Base-by-base conservation (phyloP, 352 stramenopile species). In the Phytophthora pluvialis region DNA sequence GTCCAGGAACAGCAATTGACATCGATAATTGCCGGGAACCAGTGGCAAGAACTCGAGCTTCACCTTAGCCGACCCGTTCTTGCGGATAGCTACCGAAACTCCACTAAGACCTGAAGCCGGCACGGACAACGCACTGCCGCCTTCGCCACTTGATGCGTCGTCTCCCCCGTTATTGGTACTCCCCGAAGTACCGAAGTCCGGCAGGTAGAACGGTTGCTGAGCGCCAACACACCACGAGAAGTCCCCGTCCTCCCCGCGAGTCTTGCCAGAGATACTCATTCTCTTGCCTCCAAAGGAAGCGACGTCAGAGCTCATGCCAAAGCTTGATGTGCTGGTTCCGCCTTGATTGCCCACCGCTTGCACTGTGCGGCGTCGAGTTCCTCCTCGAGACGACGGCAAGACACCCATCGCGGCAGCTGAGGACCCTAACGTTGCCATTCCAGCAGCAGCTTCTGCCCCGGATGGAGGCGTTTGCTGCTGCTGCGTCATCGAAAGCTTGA, bases 41-140 rank as follows among this genome's bases (percentile, higher is more conserved):
- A 98, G 83, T 0, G 94, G 86, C 3, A 98, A 58, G 21, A 98
- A 93, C 52, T 98, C 82, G 6, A 98, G 53, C 25, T 86, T 93
- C 5, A 98, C 55, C 0, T 76, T 91, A 1, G 75, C 65, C 2
- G 79, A 85, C 6, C 61, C 65, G 33, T 88, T 81, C 31, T 78
- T 89, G 3, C 77, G 73, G 21, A 94, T 88, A 1, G 48, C 21
- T 0, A 75, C 8, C n/a, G 49, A 51, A 5, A 55, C 49, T 18
- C 52, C 60, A 40, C 16, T 68, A 7, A 82, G 44, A 3, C 70
- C 70, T 1, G 71, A 48, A 5, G 31, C 2, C 3, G 52, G 56
- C 0, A 63, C 56, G 0, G 46, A 39, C 51, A 69, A 42, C 18
- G 33, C 42, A 13, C 72, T 21, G 21, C 21, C 31, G 50, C 21